Evolutionary conservation across 305 asterid species (phyloP).

Genomic region (Fraxinus nigra): DNA sequence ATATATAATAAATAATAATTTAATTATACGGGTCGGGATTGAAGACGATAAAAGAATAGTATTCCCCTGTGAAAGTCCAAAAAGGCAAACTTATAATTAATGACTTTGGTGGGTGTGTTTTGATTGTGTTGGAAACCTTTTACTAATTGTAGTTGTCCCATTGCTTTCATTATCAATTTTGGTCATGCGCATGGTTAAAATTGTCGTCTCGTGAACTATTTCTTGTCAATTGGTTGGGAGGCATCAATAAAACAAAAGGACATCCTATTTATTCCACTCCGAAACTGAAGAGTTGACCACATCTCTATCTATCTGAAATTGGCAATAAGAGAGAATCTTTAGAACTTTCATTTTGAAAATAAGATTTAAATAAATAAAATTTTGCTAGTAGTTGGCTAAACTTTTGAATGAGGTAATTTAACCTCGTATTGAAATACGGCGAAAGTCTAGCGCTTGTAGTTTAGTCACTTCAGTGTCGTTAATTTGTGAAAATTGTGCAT

Average conservation of each 20-base stretch:
- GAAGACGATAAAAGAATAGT: constrained; percentile 31
- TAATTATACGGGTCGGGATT: constrained; percentile 36
- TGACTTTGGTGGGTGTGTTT: constrained; percentile 55
- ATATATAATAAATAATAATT: not conserved
- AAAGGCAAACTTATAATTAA: constrained; percentile 36
- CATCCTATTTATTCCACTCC: constrained; percentile 29
- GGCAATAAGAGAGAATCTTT: constrained; percentile 24
- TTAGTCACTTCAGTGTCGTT: not conserved
- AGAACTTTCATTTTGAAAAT: constrained; percentile 26
- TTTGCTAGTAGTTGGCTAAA: not conserved
- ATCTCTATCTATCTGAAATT: constrained; percentile 21
- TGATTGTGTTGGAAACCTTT: constrained; percentile 56
- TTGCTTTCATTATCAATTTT: constrained; percentile 55
- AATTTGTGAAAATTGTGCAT: not conserved
- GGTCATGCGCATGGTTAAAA: constrained; percentile 48
- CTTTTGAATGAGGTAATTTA: not conserved
- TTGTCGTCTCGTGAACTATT: constrained; percentile 50
- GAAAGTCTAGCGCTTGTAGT: not conserved
- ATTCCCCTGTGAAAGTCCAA: constrained; percentile 44
- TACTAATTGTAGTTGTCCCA: constrained; percentile 45
- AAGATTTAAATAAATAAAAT: not conserved
- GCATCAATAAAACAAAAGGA: constrained; percentile 24
- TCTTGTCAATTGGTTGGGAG: constrained; percentile 29
- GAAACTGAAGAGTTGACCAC: constrained; percentile 31
- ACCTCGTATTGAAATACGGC: not conserved